Conservation (phyloP, 83 land plant species). For the Picea engelmannii region DNA sequence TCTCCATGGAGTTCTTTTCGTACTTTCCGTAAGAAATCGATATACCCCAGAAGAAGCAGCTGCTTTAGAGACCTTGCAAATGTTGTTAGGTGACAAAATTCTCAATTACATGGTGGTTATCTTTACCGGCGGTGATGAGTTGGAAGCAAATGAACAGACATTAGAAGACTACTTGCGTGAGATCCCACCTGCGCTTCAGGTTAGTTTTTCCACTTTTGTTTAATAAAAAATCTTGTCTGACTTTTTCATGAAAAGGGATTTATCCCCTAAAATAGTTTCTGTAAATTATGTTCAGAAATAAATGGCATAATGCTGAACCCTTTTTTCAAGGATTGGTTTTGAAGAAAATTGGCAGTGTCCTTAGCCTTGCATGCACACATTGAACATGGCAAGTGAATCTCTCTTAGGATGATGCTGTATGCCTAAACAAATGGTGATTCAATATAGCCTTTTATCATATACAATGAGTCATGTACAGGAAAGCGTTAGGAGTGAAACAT, state of each 20-base stretch:
- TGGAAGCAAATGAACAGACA: constrained; percentile 62
- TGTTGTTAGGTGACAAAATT: constrained; percentile 60
- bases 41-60: constrained; percentile 75
- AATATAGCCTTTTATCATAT: too few relatives aligned
- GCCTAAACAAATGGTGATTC: too few relatives aligned
- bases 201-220: neutral
- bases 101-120: constrained; percentile 73
- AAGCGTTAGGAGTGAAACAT: too few relatives aligned
- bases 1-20: constrained; percentile 76
- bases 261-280: too few relatives aligned
- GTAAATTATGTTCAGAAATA: too few relatives aligned
- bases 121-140: constrained; percentile 82
- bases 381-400: too few relatives aligned
- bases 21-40: constrained; percentile 64
- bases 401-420: too few relatives aligned
- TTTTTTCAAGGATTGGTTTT: too few relatives aligned
- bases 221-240: neutral
- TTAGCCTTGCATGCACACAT: too few relatives aligned
- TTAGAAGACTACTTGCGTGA: constrained; percentile 48
- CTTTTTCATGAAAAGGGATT: neutral
- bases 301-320: too few relatives aligned
- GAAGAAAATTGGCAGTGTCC: too few relatives aligned
- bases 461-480: too few relatives aligned
- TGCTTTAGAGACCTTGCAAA: constrained; percentile 50
- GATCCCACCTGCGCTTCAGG: constrained; percentile 37